Evolutionary conservation across 768 basidiomycete species (phyloP), one percentile per base, ranked within the genome.

Genomic region (Boletellus ananas): DNA sequence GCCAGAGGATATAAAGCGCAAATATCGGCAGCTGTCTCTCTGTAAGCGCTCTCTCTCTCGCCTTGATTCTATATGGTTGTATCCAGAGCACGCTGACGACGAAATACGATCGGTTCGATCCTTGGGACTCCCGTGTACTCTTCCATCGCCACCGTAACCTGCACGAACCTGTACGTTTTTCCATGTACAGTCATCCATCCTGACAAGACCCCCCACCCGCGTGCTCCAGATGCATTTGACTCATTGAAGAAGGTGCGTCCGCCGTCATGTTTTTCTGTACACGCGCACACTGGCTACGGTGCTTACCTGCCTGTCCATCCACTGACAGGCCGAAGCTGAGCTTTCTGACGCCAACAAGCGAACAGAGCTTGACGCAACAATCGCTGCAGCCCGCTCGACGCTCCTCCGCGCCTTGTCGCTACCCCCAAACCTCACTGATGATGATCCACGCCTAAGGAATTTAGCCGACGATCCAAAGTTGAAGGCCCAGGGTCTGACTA

Each of bases 151-250:
- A 40, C 49, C 44, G 23, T 48, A 4, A 38, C 34, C 35, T 29
- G 43, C 39, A 38, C 37, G 31, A 56, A 58, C 45, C 43, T 47
- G 76, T 76, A 77, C 75, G 74, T 78, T 73, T 54, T 68, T 48
- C 65, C 53, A 68, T 58, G 59, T 55, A 54, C 66, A 93, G 90
- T 96, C 70, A 97, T 99, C 63, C 96, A 99, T 77, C 96, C 96
- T 54, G 96, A 99, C 76, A 99, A 98, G 78, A 87, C 88, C 60
- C 74, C 89, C 65, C 91, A 96, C 71, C 76, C 80, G 25, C 81
- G 84, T 61, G 90, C 91, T 44, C 86, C 91, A 60, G 91, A 96
- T 70, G 94, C 94, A 1, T 96, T 96, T 65, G 93, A 95, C 68
- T 63, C 92, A 31, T 77, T 96, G 41, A 96, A 96, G 75, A 95